Conservation (phyloP, 2,329 filamentous ascomycete genomes). For the Aulographum hederae region DNA sequence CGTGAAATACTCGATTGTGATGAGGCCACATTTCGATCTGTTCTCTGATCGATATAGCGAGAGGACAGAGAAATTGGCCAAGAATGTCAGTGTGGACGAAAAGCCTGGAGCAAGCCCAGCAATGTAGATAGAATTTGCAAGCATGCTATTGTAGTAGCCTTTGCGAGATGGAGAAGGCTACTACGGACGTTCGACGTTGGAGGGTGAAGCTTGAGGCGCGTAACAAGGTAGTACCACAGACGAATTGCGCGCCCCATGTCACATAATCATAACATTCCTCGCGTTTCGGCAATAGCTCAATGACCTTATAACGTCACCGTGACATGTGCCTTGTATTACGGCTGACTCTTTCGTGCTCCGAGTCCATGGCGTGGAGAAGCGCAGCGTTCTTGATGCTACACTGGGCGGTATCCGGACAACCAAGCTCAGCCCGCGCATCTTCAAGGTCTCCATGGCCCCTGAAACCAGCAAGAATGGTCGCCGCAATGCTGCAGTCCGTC, state of each 20-base stretch:
- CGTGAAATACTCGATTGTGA: too few relatives aligned
- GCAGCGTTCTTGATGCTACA: conserved; percentile 3
- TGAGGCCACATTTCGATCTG: too few relatives aligned
- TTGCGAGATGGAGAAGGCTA: background rate
- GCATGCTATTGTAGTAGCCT: background rate
- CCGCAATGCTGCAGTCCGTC: conserved; percentile 3
- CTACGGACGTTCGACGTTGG: background rate
- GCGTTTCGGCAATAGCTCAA: too few relatives aligned
- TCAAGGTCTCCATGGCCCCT: conserved; percentile 3
- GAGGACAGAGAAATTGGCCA: conserved; percentile 23
- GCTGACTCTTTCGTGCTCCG: background rate
- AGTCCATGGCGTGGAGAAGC: conserved; percentile 3
- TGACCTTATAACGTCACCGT: background rate
- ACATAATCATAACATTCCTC: too few relatives aligned
- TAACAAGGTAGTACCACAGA: too few relatives aligned
- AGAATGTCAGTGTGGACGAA: conserved; percentile 5
- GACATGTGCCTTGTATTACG: background rate
- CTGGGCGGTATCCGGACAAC: background rate
- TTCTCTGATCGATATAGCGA: conserved; percentile 48
- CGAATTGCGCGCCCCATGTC: too few relatives aligned
- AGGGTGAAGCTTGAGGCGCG: background rate
- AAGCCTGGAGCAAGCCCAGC: background rate
- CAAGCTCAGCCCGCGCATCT: conserved; percentile 2
- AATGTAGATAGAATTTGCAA: background rate
- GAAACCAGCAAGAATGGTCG: conserved; percentile 3